Percentiles rank a stretch among this genome's conserved stretches.
These are phyloP conservation scores for Boletus bicolor DNA, from an alignment of 768 basidiomycete genomes.

Conservation along the genomic window DNA sequence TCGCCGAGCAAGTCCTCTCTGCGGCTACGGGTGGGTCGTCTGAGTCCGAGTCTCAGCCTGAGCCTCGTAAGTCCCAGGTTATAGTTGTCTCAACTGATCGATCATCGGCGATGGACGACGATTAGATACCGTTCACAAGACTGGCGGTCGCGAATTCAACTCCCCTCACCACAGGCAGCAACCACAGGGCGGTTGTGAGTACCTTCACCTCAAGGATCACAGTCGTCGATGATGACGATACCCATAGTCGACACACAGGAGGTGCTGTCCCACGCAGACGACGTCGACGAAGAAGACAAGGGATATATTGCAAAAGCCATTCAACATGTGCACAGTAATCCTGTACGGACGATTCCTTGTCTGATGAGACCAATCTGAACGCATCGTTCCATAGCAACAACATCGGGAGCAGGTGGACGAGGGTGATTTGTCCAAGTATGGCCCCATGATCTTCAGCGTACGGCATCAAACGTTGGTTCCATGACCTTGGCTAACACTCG, in stretches of 20 bases:
- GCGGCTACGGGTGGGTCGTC: constrained; percentile 36
- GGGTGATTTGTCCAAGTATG: constrained; percentile 15
- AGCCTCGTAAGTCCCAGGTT: constrained; percentile 3
- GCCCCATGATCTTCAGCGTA: constrained; percentile 21
- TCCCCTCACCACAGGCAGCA: constrained; percentile 44
- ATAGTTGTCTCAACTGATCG: constrained; percentile 6
- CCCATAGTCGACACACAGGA: constrained; percentile 59
- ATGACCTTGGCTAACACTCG: constrained; percentile 7
- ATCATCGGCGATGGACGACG: constrained; percentile 6
- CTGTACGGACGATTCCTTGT: constrained; percentile 6
- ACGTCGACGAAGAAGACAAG: constrained; percentile 3
- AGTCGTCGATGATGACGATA: not conserved
- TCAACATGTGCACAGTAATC: constrained; percentile 21
- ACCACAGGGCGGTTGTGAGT: constrained; percentile 26
- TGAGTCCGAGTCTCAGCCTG: not conserved
- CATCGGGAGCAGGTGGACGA: constrained; percentile 16
- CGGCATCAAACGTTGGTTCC: not conserved
- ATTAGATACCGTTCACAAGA: constrained; percentile 46
- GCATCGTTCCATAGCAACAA: constrained; percentile 4
- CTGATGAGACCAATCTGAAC: constrained; percentile 1
- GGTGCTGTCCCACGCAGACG: constrained; percentile 50
- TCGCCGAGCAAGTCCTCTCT: constrained; percentile 66
- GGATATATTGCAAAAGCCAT: constrained; percentile 18
- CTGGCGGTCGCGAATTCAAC: constrained; percentile 66
- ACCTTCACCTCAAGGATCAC: constrained; percentile 4